Evolutionary conservation across 2,329 filamentous ascomycete species (phyloP).

Genomic region (Magnaporthiopsis rhizophila): DNA sequence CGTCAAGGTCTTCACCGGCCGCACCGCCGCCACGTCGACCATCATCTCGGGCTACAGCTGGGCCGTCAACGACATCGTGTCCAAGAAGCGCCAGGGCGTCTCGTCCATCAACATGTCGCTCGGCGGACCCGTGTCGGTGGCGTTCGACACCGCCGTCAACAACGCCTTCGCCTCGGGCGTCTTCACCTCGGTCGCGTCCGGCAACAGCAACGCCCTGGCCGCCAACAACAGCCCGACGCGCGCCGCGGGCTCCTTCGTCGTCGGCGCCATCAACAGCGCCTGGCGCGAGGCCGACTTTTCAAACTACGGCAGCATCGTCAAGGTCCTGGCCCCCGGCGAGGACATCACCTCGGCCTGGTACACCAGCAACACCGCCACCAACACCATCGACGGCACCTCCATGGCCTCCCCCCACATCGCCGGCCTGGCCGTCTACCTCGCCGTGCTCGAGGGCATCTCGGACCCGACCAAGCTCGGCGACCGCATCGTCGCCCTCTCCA

Average conservation of each 20-base stretch:
- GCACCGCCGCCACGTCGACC: constrained; percentile 26
- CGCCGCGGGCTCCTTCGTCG: constrained; percentile 39
- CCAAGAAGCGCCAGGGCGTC: constrained; percentile 30
- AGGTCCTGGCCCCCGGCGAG: constrained; percentile 45
- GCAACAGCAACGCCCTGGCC: constrained; percentile 40
- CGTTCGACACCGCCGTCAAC: constrained; percentile 43
- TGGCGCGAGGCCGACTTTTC: constrained; percentile 39
- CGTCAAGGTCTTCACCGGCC: constrained; percentile 35
- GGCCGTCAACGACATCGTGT: constrained; percentile 26
- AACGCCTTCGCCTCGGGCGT: constrained; percentile 44
- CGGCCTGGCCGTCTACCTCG: constrained; percentile 29
- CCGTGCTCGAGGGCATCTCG: constrained; percentile 32
- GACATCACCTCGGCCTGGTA: constrained; percentile 40
- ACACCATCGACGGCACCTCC: constrained; percentile 39
- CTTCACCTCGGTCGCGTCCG: constrained; percentile 50
- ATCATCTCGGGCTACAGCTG: constrained; percentile 35
- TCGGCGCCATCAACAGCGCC: constrained; percentile 36
- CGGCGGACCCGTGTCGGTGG: constrained; percentile 35
- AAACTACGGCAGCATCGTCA: constrained; percentile 42
- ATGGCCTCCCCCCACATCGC: constrained; percentile 28
- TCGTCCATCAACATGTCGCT: constrained; percentile 52
- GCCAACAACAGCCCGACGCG: constrained; percentile 39
- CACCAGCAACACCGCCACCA: constrained; percentile 27
- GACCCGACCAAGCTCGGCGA: constrained; percentile 37
- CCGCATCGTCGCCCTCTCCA: constrained; percentile 35